These are phyloP conservation scores for Lepidium aucheri DNA, from an alignment of 345 rosid species.

Conservation along the genomic window DNA sequence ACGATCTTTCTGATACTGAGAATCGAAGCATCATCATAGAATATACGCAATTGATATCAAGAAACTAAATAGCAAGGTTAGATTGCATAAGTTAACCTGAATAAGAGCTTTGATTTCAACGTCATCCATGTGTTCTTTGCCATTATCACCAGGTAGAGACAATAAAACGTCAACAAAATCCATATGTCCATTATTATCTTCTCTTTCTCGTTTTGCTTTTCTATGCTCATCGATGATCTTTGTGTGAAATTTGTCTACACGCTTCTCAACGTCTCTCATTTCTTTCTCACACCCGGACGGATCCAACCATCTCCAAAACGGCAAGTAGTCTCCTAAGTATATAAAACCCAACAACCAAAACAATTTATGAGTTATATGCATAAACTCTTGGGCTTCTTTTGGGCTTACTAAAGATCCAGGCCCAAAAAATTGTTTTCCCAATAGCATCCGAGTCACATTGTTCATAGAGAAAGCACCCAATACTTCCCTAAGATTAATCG, in stretches of 20 bases:
- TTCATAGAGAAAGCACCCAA: constrained; percentile 87
- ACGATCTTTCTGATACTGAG: too few species aligned
- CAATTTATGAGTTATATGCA: constrained; percentile 71
- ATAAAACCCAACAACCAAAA: constrained; percentile 69
- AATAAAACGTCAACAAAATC: constrained; percentile 86
- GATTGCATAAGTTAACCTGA: constrained; percentile 34
- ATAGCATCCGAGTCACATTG: constrained; percentile 82
- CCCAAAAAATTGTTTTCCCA: constrained; percentile 79
- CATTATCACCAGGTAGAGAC: constrained; percentile 70
- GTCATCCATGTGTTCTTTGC: constrained; percentile 61
- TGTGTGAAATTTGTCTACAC: constrained; percentile 80
- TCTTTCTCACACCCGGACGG: constrained; percentile 67
- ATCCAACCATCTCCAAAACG: constrained; percentile 89
- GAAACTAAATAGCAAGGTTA: too few species aligned
- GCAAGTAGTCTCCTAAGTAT: constrained; percentile 83
- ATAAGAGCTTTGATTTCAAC: constrained; percentile 81
- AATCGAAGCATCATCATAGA: too few species aligned
- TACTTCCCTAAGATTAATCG: constrained; percentile 61
- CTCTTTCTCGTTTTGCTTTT: constrained; percentile 21
- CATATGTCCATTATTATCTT: constrained; percentile 23
- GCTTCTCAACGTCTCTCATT: constrained; percentile 81
- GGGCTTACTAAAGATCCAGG: constrained; percentile 47
- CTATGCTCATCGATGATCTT: constrained; percentile 66
- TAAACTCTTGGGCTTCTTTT: constrained; percentile 71
- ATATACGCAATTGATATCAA: too few species aligned